Base-by-base conservation (phyloP, 805 yeast species). In the Yueomyces sp. region DNA sequence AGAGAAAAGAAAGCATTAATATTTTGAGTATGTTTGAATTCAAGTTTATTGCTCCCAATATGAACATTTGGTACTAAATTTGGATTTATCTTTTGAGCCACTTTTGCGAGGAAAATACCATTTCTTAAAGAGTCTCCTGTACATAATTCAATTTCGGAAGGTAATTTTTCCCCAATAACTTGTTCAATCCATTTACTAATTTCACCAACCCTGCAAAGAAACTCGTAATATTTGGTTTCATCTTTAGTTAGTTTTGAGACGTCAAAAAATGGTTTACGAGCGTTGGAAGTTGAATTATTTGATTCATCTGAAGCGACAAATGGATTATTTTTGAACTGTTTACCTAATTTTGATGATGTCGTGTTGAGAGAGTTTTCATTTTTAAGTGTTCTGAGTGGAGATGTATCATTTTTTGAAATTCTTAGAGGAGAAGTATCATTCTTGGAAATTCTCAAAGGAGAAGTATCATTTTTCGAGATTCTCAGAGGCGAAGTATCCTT, bases 21-120 rank as follows among this genome's bases (percentile, higher is more conserved):
- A 58, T 92, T 92, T 57, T 92, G 96, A 0, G 95, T 85, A 60
- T 86, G 95, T 48, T 83, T 78, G 67, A 85, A 92, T 58, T 86
- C 88, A 37, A 88, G 69, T 50, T 68, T 83, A 52, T 72, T 73
- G 41, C 76, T 76, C 53, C 74, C 65, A 36, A 77, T 77, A 12
- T 70, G 67, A 8, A 82, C 57, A 59, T 75, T 60, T 50, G 68
- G 66, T 41, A 78, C 78, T 43, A 74, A 65, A 0, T 74, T 70
- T 0, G 96, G 90, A 40, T 81, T 76, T 43, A 92, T 77, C 2
- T 68, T 72, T 51, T 77, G 74, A 6, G 94, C 79, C 38, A 90
- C 62, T 55, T 83, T 78, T 2, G 96, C 96, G 34, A 92, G 65
- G 39, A 78, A 69, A 2, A 88, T 87, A 49, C 98, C 98, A 63